Evolutionary conservation across 2,329 filamentous ascomycete species (phyloP), one percentile per base, ranked within the genome.

Genomic region (Phialemonium atrogriseum): DNA sequence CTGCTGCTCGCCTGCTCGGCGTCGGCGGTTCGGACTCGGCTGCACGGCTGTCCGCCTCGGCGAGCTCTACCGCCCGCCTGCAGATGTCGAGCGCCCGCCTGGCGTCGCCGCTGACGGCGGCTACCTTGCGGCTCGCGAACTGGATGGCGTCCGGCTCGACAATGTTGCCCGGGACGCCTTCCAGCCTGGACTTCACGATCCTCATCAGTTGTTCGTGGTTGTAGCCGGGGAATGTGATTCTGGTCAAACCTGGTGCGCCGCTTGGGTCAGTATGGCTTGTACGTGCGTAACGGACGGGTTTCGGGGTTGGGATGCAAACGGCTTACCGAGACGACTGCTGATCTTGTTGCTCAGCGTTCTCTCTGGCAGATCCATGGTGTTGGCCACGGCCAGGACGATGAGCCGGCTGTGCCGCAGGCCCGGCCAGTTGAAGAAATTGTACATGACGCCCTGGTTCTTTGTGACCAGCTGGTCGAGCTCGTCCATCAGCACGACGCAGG

Each of bases 381-480:
- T 98, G 32, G 91, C 93, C 12, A 98, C 91, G 9, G 93, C 93
- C 6, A 98, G 75, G 6, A 98, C 93, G 54, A 98, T 95, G 26
- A 98, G 69, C 29, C 88, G 77, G 33, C 86, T 94, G 57, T 98
- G 88, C 30, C 84, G 76, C 33, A 96, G 67, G 9, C 85, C 84
- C 4, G 91, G 91, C 91, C 91, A 98, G 52, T 98, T 98, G 72
- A 98, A 98, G 58, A 98, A 98, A 58, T 98, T 98, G 64, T 98
- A 98, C 91, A 98, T 98, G 59, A 98, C 91, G n/a, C 85, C 89
- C 56, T 98, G 93, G 49, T 94, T 96, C 51, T 89, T 91, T 10
- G 91, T 98, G 5, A 98, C 93, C 7, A 98, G 73, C 59, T 98
- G 91, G 54, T 98, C 91, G 28, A 98, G 70, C 59, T 98, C 91